Evolutionary conservation across 768 basidiomycete species (phyloP).

Genomic region (Mycena indigotica): DNA sequence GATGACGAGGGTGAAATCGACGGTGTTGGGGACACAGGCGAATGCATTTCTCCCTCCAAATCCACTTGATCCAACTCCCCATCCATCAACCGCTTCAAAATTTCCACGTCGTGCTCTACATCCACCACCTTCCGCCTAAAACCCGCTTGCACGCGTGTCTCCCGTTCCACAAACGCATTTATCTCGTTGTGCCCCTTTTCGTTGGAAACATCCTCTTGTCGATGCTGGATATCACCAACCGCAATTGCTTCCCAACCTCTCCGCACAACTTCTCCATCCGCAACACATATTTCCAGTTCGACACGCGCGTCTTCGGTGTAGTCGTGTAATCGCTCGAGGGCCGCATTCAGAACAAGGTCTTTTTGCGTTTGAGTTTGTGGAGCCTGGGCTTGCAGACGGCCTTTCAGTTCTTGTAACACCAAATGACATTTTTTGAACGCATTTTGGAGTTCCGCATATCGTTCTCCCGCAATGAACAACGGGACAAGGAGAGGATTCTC

Average conservation of each 20-base stretch:
- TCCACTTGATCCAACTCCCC: neutral
- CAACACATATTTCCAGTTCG: constrained; percentile 76
- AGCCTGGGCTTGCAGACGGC: neutral
- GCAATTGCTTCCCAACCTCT: constrained; percentile 71
- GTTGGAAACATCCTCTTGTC: constrained; percentile 30
- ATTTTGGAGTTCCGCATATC: constrained; percentile 63
- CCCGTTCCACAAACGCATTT: constrained; percentile 53
- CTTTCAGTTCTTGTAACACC: constrained; percentile 58
- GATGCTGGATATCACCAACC: constrained; percentile 23
- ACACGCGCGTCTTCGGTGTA: constrained; percentile 80
- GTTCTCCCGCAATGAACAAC: constrained; percentile 46
- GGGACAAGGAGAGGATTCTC: constrained; percentile 46
- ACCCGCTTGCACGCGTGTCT: constrained; percentile 45
- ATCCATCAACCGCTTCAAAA: constrained; percentile 61
- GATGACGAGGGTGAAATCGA: neutral
- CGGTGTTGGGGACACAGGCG: neutral
- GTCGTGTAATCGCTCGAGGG: constrained; percentile 67
- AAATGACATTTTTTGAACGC: constrained; percentile 72
- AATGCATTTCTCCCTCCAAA: neutral
- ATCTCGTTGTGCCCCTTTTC: constrained; percentile 47
- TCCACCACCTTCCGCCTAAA: constrained; percentile 69
- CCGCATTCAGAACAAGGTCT: constrained; percentile 24
- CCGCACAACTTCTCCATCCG: constrained; percentile 68
- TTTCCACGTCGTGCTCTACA: constrained; percentile 75
- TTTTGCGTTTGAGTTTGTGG: constrained; percentile 14